phyloP scores from a whole-genome alignment of 192 early-diverging fungal species.

The Cladochytrium replicatum region DNA sequence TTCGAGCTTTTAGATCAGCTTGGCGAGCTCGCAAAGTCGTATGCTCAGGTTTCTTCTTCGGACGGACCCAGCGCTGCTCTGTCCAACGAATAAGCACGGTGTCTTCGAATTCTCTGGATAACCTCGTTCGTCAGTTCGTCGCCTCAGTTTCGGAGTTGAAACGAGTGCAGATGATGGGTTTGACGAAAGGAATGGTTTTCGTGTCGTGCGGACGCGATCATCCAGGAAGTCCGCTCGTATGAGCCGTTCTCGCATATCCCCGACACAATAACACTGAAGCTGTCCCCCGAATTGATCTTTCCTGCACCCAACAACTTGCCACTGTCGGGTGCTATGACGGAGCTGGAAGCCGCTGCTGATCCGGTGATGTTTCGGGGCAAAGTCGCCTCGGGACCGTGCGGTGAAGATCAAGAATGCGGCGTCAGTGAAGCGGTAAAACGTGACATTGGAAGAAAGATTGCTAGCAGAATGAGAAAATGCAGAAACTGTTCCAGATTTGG shows the following conservation, averaged over 20 bases:
- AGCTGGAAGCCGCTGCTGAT: slow-evolving; percentile 23
- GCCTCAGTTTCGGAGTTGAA: slow-evolving; percentile 33
- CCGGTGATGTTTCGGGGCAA: slow-evolving; percentile 26
- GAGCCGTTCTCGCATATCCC: slow-evolving; percentile 32
- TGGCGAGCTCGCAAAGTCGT: slow-evolving; percentile 14
- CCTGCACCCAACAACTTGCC: slow-evolving; percentile 20
- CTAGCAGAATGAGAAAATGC: slow-evolving; percentile 34
- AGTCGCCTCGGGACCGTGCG: slow-evolving; percentile 27
- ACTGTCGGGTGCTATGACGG: slow-evolving; percentile 14
- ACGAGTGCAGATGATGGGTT: slow-evolving; percentile 16
- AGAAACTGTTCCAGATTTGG: slow-evolving; percentile 38
- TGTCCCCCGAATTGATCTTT: slow-evolving; percentile 9
- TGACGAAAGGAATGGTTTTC: slow-evolving; percentile 25
- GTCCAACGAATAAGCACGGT: slow-evolving; percentile 8
- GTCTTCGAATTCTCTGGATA: slow-evolving; percentile 30
- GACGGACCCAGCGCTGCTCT: too few relatives aligned
- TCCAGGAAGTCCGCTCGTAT: slow-evolving; percentile 27
- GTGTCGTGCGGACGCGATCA: slow-evolving; percentile 29
- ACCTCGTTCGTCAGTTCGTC: slow-evolving; percentile 26
- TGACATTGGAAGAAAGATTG: slow-evolving; percentile 24
- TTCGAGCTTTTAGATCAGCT: slow-evolving; percentile 1
- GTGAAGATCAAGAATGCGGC: slow-evolving; percentile 16
- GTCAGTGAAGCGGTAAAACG: slow-evolving; percentile 25
- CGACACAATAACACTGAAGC: slow-evolving; percentile 15
- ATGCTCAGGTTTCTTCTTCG: too few relatives aligned